Evolutionary conservation across 2,329 filamentous ascomycete species (phyloP).

Genomic region (Colletotrichum euphorbiae): DNA sequence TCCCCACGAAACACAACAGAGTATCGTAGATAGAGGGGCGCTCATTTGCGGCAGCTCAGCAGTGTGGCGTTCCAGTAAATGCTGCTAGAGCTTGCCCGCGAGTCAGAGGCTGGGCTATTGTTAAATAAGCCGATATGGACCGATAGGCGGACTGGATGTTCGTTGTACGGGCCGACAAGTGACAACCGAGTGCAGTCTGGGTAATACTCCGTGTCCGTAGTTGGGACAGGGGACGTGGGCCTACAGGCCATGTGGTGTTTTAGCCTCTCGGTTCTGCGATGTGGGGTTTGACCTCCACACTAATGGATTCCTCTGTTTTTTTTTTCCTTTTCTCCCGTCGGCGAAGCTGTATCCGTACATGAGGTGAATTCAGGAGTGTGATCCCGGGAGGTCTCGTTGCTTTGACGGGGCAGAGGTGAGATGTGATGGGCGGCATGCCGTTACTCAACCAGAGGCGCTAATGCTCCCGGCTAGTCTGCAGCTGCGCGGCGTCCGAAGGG

Average conservation of each 20-base stretch:
- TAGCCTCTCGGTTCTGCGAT: slow-evolving; percentile 32
- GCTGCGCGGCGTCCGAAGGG: slow-evolving; percentile 2
- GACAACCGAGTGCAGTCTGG: slow-evolving; percentile 15
- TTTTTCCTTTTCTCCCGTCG: slow-evolving; percentile 1
- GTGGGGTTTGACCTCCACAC: slow-evolving; percentile 27
- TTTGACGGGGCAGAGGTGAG: slow-evolving; percentile 5
- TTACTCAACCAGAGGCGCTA: neutral
- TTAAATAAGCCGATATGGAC: slow-evolving; percentile 4
- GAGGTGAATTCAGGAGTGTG: slow-evolving; percentile 12
- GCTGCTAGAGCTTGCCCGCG: slow-evolving; percentile 1
- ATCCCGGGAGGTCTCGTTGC: neutral
- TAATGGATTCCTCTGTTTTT: neutral
- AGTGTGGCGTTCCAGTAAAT: neutral
- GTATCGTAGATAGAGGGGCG: neutral
- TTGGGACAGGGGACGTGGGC: neutral
- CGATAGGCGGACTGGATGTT: slow-evolving; percentile 2
- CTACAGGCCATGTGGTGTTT: slow-evolving; percentile 34
- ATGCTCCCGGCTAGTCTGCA: neutral
- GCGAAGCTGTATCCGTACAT: slow-evolving; percentile 25
- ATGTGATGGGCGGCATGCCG: slow-evolving; percentile 4
- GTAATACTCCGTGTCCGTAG: neutral
- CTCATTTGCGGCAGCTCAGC: slow-evolving; percentile 7
- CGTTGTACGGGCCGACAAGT: slow-evolving; percentile 9
- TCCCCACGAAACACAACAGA: neutral
- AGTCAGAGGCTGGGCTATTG: slow-evolving; percentile 10